These are phyloP conservation scores for Westerdykella aurantiaca DNA, from an alignment of 2,329 filamentous ascomycete species.

Conservation along the genomic window DNA sequence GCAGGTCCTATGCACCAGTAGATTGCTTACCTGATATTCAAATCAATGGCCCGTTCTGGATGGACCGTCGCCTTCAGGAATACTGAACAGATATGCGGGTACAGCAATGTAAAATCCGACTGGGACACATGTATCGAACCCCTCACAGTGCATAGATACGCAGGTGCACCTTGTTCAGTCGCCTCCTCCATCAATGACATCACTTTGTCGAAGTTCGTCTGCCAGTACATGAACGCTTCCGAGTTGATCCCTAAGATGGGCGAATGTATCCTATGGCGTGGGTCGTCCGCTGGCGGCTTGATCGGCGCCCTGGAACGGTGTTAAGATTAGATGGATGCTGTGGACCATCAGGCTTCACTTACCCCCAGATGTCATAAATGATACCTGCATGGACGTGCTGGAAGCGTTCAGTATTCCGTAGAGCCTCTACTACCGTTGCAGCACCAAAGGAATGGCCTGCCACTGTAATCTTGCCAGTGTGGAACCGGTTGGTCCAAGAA, in stretches of 20 bases:
- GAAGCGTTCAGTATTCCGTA: constrained; percentile 51
- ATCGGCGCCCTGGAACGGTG: constrained; percentile 41
- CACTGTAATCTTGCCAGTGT: constrained; percentile 53
- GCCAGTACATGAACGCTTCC: constrained; percentile 67
- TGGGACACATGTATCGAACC: constrained; percentile 62
- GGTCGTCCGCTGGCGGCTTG: constrained; percentile 39
- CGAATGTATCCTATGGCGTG: constrained; percentile 44
- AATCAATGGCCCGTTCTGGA: constrained; percentile 55
- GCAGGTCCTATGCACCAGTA: background rate
- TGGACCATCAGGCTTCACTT: background rate
- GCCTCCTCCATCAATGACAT: constrained; percentile 54
- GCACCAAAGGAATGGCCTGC: constrained; percentile 64
- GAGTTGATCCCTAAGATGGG: constrained; percentile 60
- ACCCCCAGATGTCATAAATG: constrained; percentile 61
- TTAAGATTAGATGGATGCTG: constrained; percentile 4
- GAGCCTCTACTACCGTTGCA: constrained; percentile 57
- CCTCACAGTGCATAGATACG: constrained; percentile 44
- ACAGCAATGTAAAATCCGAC: constrained; percentile 61
- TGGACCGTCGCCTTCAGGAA: constrained; percentile 60
- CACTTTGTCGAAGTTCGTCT: constrained; percentile 56
- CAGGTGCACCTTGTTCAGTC: constrained; percentile 42
- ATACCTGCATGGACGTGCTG: constrained; percentile 58
- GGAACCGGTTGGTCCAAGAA: constrained; percentile 53
- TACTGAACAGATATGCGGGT: constrained; percentile 53
- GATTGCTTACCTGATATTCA: constrained; percentile 49